A percentile compares a stretch with the other conserved stretches of the same genome.
Evolutionary conservation across 148 eudicot species (phyloP).

Genomic region (Beta vulgaris): DNA sequence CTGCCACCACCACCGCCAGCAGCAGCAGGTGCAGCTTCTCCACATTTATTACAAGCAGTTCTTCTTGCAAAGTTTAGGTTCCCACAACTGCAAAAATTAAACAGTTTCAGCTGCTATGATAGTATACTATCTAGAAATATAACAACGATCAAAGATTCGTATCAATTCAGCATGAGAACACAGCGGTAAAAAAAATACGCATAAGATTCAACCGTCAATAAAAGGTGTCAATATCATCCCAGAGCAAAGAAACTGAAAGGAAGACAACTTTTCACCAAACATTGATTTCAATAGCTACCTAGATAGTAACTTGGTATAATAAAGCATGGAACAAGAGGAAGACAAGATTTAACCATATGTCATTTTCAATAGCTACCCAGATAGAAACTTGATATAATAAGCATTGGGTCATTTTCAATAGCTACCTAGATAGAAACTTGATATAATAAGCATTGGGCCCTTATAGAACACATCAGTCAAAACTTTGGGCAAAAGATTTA

Average conservation of each 20-base stretch:
- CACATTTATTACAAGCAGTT: conserved; percentile 86
- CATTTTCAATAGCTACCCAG: too few species aligned
- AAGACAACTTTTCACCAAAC: not conserved
- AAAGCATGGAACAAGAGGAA: not conserved
- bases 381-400: too few species aligned
- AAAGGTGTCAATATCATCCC: too few species aligned
- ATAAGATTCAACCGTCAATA: too few species aligned
- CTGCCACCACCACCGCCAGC: conserved; percentile 40
- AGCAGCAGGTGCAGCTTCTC: conserved; percentile 60
- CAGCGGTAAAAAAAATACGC: not conserved
- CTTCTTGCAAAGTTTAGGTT: conserved; percentile 92
- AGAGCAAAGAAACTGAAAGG: too few species aligned
- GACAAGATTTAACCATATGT: too few species aligned
- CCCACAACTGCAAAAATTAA: conserved; percentile 64
- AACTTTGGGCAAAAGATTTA: not conserved
- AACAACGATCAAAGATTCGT: not conserved
- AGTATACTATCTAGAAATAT: not conserved
- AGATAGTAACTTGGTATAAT: not conserved
- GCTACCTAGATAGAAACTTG: too few species aligned
- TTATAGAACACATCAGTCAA: too few species aligned
- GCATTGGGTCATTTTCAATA: too few species aligned
- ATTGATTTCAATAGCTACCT: not conserved
- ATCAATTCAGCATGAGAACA: not conserved
- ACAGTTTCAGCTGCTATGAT: conserved; percentile 25
- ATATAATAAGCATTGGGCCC: too few species aligned